A percentile compares a stretch with the other conserved stretches of the same genome.
These are phyloP conservation scores for Thozetella sp. DNA, from an alignment of 495 filamentous ascomycete genomes.

Conservation along the genomic window DNA sequence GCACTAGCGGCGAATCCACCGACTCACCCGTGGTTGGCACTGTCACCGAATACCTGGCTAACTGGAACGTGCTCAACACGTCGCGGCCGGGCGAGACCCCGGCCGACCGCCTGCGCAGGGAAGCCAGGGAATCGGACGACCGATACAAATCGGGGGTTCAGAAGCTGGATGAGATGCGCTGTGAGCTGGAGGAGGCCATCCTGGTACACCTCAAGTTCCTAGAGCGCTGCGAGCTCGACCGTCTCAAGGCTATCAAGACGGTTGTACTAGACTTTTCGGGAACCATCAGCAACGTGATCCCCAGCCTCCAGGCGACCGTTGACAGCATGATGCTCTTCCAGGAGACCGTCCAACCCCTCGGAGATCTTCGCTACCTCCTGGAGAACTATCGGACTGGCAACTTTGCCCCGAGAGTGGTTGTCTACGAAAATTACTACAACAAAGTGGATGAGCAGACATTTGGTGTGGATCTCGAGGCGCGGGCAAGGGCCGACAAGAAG, in stretches of 20 bases:
- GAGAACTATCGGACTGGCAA: slow-evolving; percentile 96
- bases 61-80: slow-evolving; percentile 90
- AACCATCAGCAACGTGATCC: slow-evolving; percentile 97
- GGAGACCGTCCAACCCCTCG: slow-evolving; percentile 91
- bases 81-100: slow-evolving; percentile 87
- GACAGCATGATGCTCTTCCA: slow-evolving; percentile 99
- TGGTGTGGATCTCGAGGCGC: slow-evolving; percentile 92
- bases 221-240: slow-evolving; percentile 95
- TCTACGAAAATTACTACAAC: slow-evolving; percentile 99
- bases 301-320: slow-evolving; percentile 89
- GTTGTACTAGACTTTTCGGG: slow-evolving; percentile 98
- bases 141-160: slow-evolving; percentile 84
- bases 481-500: slow-evolving; percentile 91
- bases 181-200: slow-evolving; percentile 92
- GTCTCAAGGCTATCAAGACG: slow-evolving; percentile 96
- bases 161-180: slow-evolving; percentile 86
- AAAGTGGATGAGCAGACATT: slow-evolving; percentile 97
- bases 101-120: slow-evolving; percentile 80
- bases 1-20: slow-evolving; percentile 45
- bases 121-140: slow-evolving; percentile 90
- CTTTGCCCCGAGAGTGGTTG: slow-evolving; percentile 87
- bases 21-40: slow-evolving; percentile 77
- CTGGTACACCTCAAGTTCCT: slow-evolving; percentile 91
- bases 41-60: slow-evolving; percentile 83
- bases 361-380: slow-evolving; percentile 92